Evolutionary conservation across 2,329 filamentous ascomycete species (phyloP).

Genomic region (Aspergillus tanneri): DNA sequence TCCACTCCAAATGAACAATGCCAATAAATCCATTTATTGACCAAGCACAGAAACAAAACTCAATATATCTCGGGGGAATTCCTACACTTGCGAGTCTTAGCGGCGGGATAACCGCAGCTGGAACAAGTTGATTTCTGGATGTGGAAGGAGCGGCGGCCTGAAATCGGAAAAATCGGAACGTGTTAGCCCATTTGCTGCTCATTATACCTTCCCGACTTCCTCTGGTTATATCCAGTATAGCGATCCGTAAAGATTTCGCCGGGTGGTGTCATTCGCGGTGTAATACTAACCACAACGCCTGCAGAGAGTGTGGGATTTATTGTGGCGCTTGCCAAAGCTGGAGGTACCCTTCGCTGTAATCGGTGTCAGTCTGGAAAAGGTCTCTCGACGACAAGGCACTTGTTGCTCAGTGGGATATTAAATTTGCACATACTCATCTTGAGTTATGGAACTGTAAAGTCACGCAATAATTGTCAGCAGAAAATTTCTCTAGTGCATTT

Average conservation of each 20-base stretch:
- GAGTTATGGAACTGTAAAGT: conserved; percentile 49
- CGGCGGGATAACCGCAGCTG: conserved; percentile 92
- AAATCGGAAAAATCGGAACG: conserved; percentile 28
- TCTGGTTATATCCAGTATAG: conserved; percentile 9
- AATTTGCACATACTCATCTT: conserved; percentile 57
- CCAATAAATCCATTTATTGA: conserved; percentile 10
- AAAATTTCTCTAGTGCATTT: conserved; percentile 5
- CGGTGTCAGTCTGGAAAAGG: conserved; percentile 45
- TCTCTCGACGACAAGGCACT: conserved; percentile 24
- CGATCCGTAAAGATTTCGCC: conserved; percentile 18
- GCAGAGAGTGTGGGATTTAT: conserved; percentile 98
- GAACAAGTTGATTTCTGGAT: conserved; percentile 99
- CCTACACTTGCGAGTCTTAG: conserved; percentile 99
- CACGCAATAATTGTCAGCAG: conserved; percentile 25
- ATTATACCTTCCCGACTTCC: conserved; percentile 12
- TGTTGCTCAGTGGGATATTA: conserved; percentile 23
- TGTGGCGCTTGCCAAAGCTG: conserved; percentile 80
- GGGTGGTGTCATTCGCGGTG: conserved; percentile 15
- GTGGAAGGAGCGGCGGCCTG: conserved; percentile 95
- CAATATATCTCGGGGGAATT: conserved; percentile 20
- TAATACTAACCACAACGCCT: conserved; percentile 87
- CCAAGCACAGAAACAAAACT: conserved; percentile 12
- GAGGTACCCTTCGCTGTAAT: conserved; percentile 68
- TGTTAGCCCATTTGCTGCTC: conserved; percentile 29
- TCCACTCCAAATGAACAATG: conserved; percentile 8